Percentiles rank a stretch among this genome's conserved stretches.
phyloP scores from a whole-genome alignment of 129 eudicot genomes.

The Saussurea involucrata region DNA sequence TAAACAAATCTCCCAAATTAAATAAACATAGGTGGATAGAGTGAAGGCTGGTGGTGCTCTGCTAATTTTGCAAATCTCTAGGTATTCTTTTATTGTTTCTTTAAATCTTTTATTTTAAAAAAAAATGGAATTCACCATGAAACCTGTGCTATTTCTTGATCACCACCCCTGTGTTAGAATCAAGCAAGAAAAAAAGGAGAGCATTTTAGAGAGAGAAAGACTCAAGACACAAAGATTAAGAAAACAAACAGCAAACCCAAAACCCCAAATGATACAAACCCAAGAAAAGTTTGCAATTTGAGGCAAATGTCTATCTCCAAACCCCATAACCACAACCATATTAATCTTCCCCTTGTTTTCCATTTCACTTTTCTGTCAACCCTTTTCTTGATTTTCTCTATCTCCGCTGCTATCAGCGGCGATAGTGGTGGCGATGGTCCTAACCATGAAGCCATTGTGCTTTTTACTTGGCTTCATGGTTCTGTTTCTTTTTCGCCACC shows the following conservation, averaged over 20 bases:
- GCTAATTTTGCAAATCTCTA: constrained; percentile 62
- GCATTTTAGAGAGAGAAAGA: constrained; percentile 17
- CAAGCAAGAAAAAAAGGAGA: constrained; percentile 34
- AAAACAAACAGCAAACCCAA: constrained; percentile 39
- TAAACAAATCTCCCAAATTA: constrained; percentile 7
- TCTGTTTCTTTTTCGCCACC: constrained; percentile 14
- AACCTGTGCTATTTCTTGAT: constrained; percentile 39
- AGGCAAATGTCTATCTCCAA: constrained; percentile 70
- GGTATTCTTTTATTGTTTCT: constrained; percentile 55
- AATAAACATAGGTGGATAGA: constrained; percentile 10
- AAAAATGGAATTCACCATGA: constrained; percentile 16
- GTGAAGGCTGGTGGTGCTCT: constrained; percentile 16
- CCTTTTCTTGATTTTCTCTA: constrained; percentile 15
- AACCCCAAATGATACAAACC: constrained; percentile 62
- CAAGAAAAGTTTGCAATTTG: constrained; percentile 73
- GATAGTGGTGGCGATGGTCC: constrained; percentile 9
- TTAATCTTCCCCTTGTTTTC: constrained; percentile 6
- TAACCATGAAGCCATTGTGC: constrained; percentile 35
- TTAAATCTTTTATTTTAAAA: neutral
- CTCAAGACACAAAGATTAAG: constrained; percentile 32
- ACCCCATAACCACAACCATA: constrained; percentile 26
- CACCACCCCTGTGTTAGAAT: constrained; percentile 42
- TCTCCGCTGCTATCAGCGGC: neutral
- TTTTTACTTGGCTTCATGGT: constrained; percentile 38
- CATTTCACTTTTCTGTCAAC: constrained; percentile 3